Base-by-base conservation (phyloP, 495 filamentous ascomycete genomes). In the Aspergillus cavernicola region DNA sequence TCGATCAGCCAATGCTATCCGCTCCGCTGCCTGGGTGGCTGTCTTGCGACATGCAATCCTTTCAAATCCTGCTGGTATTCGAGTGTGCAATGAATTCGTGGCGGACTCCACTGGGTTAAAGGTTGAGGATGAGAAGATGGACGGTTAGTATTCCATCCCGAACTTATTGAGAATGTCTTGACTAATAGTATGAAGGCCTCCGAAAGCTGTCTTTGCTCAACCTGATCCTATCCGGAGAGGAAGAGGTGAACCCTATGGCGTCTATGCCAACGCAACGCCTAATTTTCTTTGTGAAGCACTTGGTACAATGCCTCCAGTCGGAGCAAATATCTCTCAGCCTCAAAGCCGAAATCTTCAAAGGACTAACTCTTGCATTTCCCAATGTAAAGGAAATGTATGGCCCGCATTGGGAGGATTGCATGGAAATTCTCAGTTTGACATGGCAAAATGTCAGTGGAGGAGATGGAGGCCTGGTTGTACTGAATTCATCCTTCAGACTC, bases 231-330 rank as follows among this genome's bases (percentile, higher is more conserved):
- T 67, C 75, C 6, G 74, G 67, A 12, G 74, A 81, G 29, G 75
- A 79, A 18, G 72, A 78, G 11, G 11, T 20, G 24, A 64, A 37
- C 23, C 46, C 74, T n/a, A 59, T 72, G 3, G 61, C 72, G 6
- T 71, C 69, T 15, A 76, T 95, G 41, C 87, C 89, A 13, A 87
- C 87, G 24, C 90, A 92, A 60, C 80, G 92, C 29, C 60, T 90
- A 29, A 83, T 97, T 3, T 90, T 95, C 62, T 83, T 92, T 20
- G 79, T 91, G 26, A 89, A 90, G 65, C 83, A 92, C 57, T 68
- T 96, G 6, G 74, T 86, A 8, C 75, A 81, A 15, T 91, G 87
- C 80, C 66, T 88, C 2, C 74, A 85, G 28, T 77, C 79, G 0
- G 73, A 77, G n/a, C 60, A 74, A 2, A 45, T 70, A 8, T 55